Conservation (phyloP, 2,329 filamentous ascomycete genomes). For the Hypoxylon sp. region DNA sequence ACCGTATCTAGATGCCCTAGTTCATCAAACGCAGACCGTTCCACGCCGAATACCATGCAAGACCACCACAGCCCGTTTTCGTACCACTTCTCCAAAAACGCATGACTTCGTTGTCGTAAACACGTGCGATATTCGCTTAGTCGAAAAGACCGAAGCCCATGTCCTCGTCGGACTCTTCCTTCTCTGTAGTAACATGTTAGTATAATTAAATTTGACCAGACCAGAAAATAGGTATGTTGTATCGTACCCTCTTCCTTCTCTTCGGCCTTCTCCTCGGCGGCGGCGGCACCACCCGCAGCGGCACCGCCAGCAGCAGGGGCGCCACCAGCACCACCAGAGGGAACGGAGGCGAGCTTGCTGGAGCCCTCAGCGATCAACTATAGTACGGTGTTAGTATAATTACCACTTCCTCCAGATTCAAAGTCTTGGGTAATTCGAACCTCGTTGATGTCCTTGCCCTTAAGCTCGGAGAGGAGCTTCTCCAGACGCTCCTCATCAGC, state of each 20-base stretch:
- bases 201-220: not conserved
- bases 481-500: conserved; percentile 88
- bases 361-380: conserved; percentile 93
- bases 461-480: conserved; percentile 89
- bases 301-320: conserved; percentile 77
- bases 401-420: not conserved
- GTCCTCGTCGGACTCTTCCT: conserved; percentile 81
- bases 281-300: conserved; percentile 74
- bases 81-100: conserved; percentile 49
- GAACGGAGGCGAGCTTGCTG: conserved; percentile 96
- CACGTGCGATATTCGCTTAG: conserved; percentile 63
- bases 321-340: conserved; percentile 87
- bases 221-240: conserved; percentile 47
- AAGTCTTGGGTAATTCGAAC: conserved; percentile 65
- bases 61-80: conserved; percentile 50
- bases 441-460: conserved; percentile 94
- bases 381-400: conserved; percentile 43
- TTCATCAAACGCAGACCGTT: conserved; percentile 51
- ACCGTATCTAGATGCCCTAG: conserved; percentile 46
- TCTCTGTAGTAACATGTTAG: conserved; percentile 59
- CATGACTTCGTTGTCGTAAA: conserved; percentile 48
- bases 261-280: conserved; percentile 77
- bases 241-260: conserved; percentile 82
- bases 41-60: conserved; percentile 51
- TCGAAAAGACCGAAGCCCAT: conserved; percentile 85